A percentile compares a stretch with the other conserved stretches of the same genome.
phyloP scores from a whole-genome alignment of 176 grass and related monocot genomes.

The Zizania latifolia region DNA sequence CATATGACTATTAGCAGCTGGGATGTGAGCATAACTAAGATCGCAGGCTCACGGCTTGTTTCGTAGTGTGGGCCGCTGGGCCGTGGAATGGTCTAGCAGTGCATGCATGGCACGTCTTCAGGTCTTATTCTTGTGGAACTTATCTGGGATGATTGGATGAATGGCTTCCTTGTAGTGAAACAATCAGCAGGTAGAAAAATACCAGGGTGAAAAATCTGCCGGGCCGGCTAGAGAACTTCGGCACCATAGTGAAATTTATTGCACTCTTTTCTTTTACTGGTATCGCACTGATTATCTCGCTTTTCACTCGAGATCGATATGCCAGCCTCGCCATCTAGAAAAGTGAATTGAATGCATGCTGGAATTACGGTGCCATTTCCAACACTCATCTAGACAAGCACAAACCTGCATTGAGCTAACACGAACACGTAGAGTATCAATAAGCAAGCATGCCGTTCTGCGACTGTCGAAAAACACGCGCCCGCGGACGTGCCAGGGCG shows the following conservation, averaged over 20 bases:
- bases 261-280: background rate
- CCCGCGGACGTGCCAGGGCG: background rate
- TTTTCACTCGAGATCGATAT: background rate
- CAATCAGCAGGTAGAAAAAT: background rate
- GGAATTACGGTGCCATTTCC: background rate
- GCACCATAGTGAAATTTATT: background rate
- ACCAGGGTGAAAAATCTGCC: background rate
- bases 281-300: no score
- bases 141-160: no score
- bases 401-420: background rate
- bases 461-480: slow-evolving; percentile 8
- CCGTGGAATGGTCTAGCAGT: no score
- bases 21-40: background rate
- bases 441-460: background rate
- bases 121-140: no score
- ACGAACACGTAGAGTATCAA: background rate
- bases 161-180: background rate
- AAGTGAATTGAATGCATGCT: background rate
- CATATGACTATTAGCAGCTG: background rate
- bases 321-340: no score
- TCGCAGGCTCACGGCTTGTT: no score
- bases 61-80: no score
- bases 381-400: background rate
- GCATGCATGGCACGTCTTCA: no score
- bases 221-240: background rate